Conservation (phyloP, 2,329 filamentous ascomycete genomes). For the Beauveria australis region DNA sequence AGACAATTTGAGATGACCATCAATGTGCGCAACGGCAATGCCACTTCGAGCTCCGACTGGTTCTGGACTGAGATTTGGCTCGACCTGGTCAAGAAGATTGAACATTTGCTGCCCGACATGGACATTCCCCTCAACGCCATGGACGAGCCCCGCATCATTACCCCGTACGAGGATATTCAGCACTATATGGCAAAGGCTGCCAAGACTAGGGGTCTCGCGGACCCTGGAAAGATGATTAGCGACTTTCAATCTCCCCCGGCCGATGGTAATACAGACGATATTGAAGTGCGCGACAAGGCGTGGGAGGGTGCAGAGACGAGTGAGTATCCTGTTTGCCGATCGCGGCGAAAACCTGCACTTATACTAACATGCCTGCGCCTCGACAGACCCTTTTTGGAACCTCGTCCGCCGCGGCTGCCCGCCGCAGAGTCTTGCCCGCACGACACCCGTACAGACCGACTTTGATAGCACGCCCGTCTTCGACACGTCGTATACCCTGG, state of each 20-base stretch:
- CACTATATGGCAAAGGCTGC: conserved; percentile 44
- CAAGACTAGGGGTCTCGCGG: conserved; percentile 35
- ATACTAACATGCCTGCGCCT: conserved; percentile 2
- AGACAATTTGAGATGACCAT: conserved; percentile 53
- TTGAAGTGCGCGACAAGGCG: conserved; percentile 30
- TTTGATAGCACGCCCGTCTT: conserved; percentile 39
- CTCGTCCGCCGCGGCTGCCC: conserved; percentile 52
- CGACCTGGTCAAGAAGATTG: conserved; percentile 43
- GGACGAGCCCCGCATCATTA: conserved; percentile 58
- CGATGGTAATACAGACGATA: conserved; percentile 27
- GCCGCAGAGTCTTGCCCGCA: conserved; percentile 53
- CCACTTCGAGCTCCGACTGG: conserved; percentile 44
- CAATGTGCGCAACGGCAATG: conserved; percentile 44
- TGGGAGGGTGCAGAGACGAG: conserved; percentile 48
- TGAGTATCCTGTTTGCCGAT: conserved; percentile 21
- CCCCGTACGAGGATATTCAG: conserved; percentile 54
- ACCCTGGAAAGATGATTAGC: conserved; percentile 35
- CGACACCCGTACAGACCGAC: conserved; percentile 31
- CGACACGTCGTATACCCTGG: conserved; percentile 34
- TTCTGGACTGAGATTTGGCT: conserved; percentile 52
- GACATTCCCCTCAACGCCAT: conserved; percentile 59
- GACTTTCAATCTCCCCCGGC: conserved; percentile 35
- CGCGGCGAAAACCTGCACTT: background rate
- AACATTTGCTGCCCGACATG: conserved; percentile 54
- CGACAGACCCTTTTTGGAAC: conserved; percentile 45